phyloP scores from a whole-genome alignment of 495 filamentous ascomycete genomes.

The Amphirosellinia nigrospora region DNA sequence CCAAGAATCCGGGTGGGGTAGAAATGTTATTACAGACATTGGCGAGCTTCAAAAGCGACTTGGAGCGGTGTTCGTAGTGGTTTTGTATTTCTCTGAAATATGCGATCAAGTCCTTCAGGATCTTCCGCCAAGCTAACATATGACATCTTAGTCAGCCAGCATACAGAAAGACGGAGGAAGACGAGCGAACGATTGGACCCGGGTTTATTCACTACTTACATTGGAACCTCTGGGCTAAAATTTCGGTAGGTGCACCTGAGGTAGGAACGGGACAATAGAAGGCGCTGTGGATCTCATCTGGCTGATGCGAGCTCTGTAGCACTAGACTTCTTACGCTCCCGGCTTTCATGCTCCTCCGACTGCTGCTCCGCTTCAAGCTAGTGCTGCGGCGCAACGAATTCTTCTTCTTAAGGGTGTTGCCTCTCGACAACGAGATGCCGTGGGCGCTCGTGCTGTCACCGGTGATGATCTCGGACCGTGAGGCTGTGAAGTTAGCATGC shows the following conservation, averaged over 20 bases:
- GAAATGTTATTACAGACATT: constrained; percentile 83
- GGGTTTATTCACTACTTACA: constrained; percentile 57
- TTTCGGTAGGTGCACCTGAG: constrained; percentile 82
- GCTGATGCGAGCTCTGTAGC: constrained; percentile 65
- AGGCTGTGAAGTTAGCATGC: constrained; percentile 54
- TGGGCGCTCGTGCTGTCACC: constrained; percentile 48
- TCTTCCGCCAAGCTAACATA: constrained; percentile 83
- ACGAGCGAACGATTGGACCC: neutral
- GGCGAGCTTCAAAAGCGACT: constrained; percentile 80
- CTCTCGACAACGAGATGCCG: constrained; percentile 61
- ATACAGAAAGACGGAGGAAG: neutral
- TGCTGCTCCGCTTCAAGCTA: constrained; percentile 80
- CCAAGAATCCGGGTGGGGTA: constrained; percentile 72
- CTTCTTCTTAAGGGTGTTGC: constrained; percentile 87
- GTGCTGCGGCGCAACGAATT: constrained; percentile 71
- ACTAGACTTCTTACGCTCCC: constrained; percentile 80
- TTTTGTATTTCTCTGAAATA: constrained; percentile 94
- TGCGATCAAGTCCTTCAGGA: constrained; percentile 90
- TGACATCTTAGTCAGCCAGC: constrained; percentile 1
- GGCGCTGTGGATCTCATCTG: constrained; percentile 78
- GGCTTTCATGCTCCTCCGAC: constrained; percentile 74
- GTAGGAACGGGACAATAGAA: constrained; percentile 92
- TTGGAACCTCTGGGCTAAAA: constrained; percentile 88
- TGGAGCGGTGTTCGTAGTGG: constrained; percentile 86
- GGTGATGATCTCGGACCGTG: constrained; percentile 50